Conservation (phyloP, 2,329 filamentous ascomycete genomes). For the Hypoxylon sp. region DNA sequence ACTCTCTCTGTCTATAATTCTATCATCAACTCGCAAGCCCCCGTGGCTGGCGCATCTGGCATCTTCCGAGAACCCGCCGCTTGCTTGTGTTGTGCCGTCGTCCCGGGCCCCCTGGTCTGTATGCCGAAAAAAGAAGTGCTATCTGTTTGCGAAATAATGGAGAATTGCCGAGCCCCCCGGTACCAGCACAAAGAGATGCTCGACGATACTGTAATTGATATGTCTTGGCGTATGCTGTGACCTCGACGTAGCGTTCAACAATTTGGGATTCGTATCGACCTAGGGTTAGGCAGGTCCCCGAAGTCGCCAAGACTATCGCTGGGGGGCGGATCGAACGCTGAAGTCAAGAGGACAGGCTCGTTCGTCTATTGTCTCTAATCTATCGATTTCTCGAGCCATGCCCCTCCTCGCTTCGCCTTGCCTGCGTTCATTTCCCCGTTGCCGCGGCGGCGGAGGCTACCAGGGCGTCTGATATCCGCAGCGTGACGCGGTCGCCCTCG, state of each 20-base stretch:
- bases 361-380: conserved; percentile 11
- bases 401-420: background rate
- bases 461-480: conserved; percentile 73
- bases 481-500: conserved; percentile 62
- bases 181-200: background rate
- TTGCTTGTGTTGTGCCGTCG: conserved; percentile 1
- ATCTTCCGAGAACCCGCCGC: conserved; percentile 10
- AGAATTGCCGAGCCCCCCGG: background rate
- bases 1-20: conserved; percentile 2
- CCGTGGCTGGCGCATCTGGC: conserved; percentile 1
- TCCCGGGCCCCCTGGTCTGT: conserved; percentile 26
- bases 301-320: conserved; percentile 9
- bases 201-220: background rate
- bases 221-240: conserved; percentile 23
- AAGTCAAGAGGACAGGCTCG: background rate
- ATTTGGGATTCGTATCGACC: background rate
- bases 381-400: conserved; percentile 19
- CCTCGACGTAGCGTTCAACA: conserved; percentile 8
- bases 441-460: conserved; percentile 10
- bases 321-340: background rate
- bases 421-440: background rate
- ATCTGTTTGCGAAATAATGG: conserved; percentile 14
- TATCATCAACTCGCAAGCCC: no score
- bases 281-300: background rate
- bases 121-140: conserved; percentile 24